Conservation (phyloP, 371 early-diverging fungal species). For the Choanephora cucurbitarum region DNA sequence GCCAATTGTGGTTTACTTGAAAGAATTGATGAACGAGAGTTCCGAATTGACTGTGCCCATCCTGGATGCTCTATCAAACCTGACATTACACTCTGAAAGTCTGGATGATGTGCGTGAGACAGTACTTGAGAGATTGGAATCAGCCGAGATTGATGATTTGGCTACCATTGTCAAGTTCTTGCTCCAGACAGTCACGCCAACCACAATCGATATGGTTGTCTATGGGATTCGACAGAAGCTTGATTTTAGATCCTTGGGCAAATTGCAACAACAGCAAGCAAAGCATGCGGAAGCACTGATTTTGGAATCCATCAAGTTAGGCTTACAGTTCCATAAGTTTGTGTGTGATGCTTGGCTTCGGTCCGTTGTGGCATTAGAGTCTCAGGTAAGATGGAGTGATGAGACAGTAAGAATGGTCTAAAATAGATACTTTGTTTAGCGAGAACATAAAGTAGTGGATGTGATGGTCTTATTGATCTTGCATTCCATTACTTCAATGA, state of each 20-base stretch:
- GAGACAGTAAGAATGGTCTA: too few species aligned
- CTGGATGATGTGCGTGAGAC: slow-evolving; percentile 59
- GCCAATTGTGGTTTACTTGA: slow-evolving; percentile 63
- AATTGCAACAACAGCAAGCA: slow-evolving; percentile 15
- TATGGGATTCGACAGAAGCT: slow-evolving; percentile 55
- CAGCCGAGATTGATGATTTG: slow-evolving; percentile 70
- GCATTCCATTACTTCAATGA: slow-evolving; percentile 64
- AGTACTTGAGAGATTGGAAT: slow-evolving; percentile 64
- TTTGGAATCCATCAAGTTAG: slow-evolving; percentile 69
- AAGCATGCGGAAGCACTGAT: slow-evolving; percentile 57
- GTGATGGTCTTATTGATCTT: slow-evolving; percentile 67
- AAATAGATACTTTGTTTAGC: slow-evolving; percentile 29
- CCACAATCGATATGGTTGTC: slow-evolving; percentile 46
- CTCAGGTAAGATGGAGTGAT: slow-evolving; percentile 25
- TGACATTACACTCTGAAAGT: slow-evolving; percentile 59
- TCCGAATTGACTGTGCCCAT: slow-evolving; percentile 70
- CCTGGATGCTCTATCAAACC: slow-evolving; percentile 74
- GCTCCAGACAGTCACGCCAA: slow-evolving; percentile 63
- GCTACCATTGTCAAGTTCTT: slow-evolving; percentile 74
- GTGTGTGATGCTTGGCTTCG: slow-evolving; percentile 75
- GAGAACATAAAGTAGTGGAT: slow-evolving; percentile 60
- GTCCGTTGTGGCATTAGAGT: slow-evolving; percentile 50
- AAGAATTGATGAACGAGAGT: slow-evolving; percentile 64
- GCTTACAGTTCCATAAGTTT: slow-evolving; percentile 69
- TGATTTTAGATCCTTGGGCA: slow-evolving; percentile 57